phyloP scores from a whole-genome alignment of 2,329 filamentous ascomycete genomes.

The Nigrospora sphaerica region DNA sequence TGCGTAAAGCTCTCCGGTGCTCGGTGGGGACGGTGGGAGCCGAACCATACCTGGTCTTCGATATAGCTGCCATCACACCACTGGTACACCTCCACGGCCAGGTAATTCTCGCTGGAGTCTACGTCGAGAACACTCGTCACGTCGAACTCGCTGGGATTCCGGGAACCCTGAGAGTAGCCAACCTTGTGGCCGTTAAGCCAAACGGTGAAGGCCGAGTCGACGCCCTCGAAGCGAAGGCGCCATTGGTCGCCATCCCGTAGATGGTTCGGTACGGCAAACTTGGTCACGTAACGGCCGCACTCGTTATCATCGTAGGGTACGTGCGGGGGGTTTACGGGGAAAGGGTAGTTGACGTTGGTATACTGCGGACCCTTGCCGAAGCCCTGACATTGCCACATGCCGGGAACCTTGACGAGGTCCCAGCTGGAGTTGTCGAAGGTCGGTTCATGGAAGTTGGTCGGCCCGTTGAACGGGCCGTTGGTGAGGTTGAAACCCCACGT shows the following conservation, averaged over 20 bases:
- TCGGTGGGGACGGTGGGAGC: too few species aligned
- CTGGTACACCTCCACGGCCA: slow-evolving; percentile 66
- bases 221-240: slow-evolving; percentile 66
- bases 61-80: slow-evolving; percentile 66
- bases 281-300: slow-evolving; percentile 53
- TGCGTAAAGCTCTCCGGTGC: too few species aligned
- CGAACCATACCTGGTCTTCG: slow-evolving; percentile 47
- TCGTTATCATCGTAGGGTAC: slow-evolving; percentile 60
- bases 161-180: slow-evolving; percentile 65
- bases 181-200: slow-evolving; percentile 63
- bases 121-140: slow-evolving; percentile 45
- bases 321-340: slow-evolving; percentile 58
- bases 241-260: slow-evolving; percentile 45
- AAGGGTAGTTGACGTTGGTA: slow-evolving; percentile 56
- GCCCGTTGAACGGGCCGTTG: slow-evolving; percentile 36
- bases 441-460: slow-evolving; percentile 28
- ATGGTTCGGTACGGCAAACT: slow-evolving; percentile 42
- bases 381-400: slow-evolving; percentile 63
- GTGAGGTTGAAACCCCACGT: slow-evolving; percentile 47
- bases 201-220: slow-evolving; percentile 65
- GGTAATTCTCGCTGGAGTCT: slow-evolving; percentile 38
- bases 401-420: slow-evolving; percentile 52
- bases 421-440: slow-evolving; percentile 26
- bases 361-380: slow-evolving; percentile 54
- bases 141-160: slow-evolving; percentile 70